A percentile compares a stretch with the other conserved stretches of the same genome.
phyloP scores from a whole-genome alignment of 106 monocot genomes.

The Dendrobium catenatum region DNA sequence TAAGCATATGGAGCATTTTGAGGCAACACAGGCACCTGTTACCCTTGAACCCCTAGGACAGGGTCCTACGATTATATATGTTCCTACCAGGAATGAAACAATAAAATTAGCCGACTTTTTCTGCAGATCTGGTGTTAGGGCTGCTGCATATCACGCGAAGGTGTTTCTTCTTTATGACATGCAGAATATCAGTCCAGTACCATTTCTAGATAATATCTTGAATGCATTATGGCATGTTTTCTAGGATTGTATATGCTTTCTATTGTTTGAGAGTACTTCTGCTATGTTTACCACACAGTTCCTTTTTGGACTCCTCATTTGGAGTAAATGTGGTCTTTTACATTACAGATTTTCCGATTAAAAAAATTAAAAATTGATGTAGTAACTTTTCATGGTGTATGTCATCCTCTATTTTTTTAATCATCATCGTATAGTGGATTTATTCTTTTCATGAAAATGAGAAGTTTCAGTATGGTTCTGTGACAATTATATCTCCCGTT shows the following conservation, averaged over 20 bases:
- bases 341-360: not conserved
- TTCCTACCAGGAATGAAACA: slow-evolving; percentile 91
- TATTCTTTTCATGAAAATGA: no score
- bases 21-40: slow-evolving; percentile 17
- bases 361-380: not conserved
- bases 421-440: not conserved
- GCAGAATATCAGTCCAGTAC: no score
- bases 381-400: not conserved
- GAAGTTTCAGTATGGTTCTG: no score
- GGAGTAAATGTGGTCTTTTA: not conserved
- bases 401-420: not conserved
- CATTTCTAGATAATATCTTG: not conserved
- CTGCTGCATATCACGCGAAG: slow-evolving; percentile 96
- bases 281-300: not conserved
- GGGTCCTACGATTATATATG: slow-evolving; percentile 92
- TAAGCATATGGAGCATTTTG: slow-evolving; percentile 17
- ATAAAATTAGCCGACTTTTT: slow-evolving; percentile 50
- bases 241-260: not conserved
- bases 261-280: not conserved
- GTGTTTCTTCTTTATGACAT: slow-evolving; percentile 18
- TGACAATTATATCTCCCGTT: not conserved
- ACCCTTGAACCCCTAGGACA: slow-evolving; percentile 23
- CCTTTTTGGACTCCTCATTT: not conserved
- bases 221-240: not conserved
- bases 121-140: slow-evolving; percentile 68